Base-by-base conservation (phyloP, 2,329 filamentous ascomycete species). In the Epichloe sylvatica region DNA sequence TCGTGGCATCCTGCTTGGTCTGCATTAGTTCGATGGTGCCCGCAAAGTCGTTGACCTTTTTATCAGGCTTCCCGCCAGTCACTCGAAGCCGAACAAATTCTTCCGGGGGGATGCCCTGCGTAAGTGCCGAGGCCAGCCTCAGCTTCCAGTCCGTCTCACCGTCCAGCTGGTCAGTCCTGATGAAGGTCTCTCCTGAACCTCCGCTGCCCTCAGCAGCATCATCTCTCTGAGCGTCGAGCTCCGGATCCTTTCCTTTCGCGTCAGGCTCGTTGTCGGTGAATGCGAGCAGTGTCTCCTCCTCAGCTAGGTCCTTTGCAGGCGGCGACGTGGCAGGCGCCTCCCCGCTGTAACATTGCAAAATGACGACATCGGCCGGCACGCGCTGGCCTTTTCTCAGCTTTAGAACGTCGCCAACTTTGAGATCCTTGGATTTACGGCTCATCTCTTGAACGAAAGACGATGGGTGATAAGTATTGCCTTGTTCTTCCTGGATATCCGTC, bases 61-160 rank as follows among this genome's bases (percentile, higher is more conserved):
- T 90, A 64, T 95, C 90, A 0, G 92, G 92, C 55, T 94, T 90
- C 45, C 90, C 88, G 35, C 88, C 92, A 3, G 83, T 86, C 45
- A 98, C 78, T 25, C 75, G 74, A 35, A 83, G 69, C 17, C 79
- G 74, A 47, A 81, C 74, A 54, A 95, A 81, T 56, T 95, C 86
- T 43, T 79, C 1, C 82, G 69, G 0, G 69, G 0, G 81, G 68
- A 98, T 70, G n/a, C 72, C 77, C 61, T 98, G 92, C 0, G 90
- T 91, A 25, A 97, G 67, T 0, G 86, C 80, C 12, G 89, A 92
- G 1, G 92, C 89, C 36, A 97, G 67, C 33, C 94, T 83, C 50
- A 98, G 72, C 68, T 98, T 98, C 94, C 92, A 98, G 62, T 98
- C 92, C 0, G 92, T 98, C 69, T 98, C 92, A 57, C 92, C 92